Base-by-base conservation (phyloP, 257 asterid species). In the Rauvolfia tetraphylla region DNA sequence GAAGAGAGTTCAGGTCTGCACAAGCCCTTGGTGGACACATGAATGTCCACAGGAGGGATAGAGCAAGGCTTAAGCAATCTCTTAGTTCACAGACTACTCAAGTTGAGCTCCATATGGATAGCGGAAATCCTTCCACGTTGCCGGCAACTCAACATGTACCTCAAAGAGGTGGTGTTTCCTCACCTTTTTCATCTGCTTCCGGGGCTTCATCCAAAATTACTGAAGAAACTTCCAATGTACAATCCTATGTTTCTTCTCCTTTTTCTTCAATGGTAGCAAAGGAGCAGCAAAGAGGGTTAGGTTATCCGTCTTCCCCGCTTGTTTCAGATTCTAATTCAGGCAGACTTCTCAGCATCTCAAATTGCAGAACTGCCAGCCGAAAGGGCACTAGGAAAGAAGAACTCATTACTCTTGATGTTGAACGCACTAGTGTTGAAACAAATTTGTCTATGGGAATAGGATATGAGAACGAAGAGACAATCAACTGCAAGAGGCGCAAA, bases 21-120 rank as follows among this genome's bases (percentile, higher is more conserved):
- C 96, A 90, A 74, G 96, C 91, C 38, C 91, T 90, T 17, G 96
- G 96, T 38, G 96, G 96, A 72, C 93, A 90, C 71, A 90, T 90
- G 96, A 90, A 90, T 71, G 90, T 88, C 78, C 96, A 90, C 84
- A 77, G 96, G 57, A 83, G 92, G 27, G 96, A 90, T 72, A 78
- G 96, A 75, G 96, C 96, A 31, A 84, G 78, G 14, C 92, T 90
- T 65, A 86, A 86, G 76, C 92, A 87, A 72, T 79, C 89, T 36
- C 78, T 76, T 33, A 73, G 57, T 23, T 29, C 27, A 41, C 17
- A 56, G 27, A 38, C 33, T 33, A 74, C 77, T 11, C 39, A 29
- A 6, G 5, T 9, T 58, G 17, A n/a, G 65, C 33, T 25, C 65
- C 4, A 61, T 27, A 29, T 12, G 22, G 22, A 0, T 29, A 29